A percentile compares a stretch with the other conserved stretches of the same genome.
phyloP scores from a whole-genome alignment of 306 rosid species.

The Vachellia pachyceras region DNA sequence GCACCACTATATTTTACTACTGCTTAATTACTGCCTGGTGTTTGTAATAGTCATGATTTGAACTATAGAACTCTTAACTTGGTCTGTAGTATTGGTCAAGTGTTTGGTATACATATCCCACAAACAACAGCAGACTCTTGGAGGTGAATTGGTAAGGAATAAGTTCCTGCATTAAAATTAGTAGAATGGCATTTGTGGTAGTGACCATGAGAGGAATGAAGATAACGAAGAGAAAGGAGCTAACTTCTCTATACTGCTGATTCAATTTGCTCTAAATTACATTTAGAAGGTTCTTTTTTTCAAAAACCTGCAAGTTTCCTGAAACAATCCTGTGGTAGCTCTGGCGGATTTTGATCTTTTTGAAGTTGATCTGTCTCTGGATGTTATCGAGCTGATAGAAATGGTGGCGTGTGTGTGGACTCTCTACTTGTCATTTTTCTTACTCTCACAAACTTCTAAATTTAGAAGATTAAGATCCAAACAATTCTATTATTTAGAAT shows the following conservation, averaged over 20 bases:
- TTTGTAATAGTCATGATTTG: not conserved
- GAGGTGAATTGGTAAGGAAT: not conserved
- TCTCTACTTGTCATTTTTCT: not conserved
- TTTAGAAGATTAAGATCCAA: not conserved
- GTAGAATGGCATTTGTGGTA: not conserved
- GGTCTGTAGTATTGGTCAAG: not conserved
- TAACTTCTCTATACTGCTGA: not conserved
- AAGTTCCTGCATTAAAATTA: not conserved
- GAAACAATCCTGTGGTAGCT: not conserved
- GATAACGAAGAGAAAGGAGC: not conserved
- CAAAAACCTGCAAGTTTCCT: not conserved
- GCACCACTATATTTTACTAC: not conserved
- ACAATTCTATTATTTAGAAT: not conserved
- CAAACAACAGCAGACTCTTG: not conserved
- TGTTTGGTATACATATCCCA: not conserved
- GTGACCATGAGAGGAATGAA: not conserved
- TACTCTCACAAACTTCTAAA: not conserved
- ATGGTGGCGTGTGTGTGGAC: not conserved
- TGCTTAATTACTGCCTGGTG: not conserved
- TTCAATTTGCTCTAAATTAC: not conserved
- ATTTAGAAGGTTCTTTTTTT: not conserved
- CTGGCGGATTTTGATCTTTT: not conserved
- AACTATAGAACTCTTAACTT: conserved; percentile 10
- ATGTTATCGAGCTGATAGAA: not conserved
- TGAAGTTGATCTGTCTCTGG: not conserved